Evolutionary conservation across 2,329 filamentous ascomycete species (phyloP).

Genomic region (Claviceps sp.): DNA sequence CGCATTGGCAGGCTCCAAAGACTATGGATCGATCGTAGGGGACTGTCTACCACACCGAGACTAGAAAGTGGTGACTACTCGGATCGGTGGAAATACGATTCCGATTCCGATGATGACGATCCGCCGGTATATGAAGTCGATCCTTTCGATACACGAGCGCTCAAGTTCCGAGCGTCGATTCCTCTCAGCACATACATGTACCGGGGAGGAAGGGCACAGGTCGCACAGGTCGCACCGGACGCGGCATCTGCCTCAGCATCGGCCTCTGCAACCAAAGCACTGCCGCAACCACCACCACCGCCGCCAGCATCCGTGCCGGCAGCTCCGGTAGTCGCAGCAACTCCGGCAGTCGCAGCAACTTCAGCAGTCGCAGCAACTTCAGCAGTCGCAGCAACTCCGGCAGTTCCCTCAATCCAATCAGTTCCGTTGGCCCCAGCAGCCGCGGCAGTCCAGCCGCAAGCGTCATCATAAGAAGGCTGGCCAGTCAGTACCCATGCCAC

Average conservation of each 20-base stretch:
- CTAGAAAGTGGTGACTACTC: slow-evolving; percentile 28
- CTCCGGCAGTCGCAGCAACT: not conserved
- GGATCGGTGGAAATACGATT: slow-evolving; percentile 78
- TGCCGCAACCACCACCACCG: slow-evolving; percentile 6
- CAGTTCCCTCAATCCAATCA: no score
- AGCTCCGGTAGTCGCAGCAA: not conserved
- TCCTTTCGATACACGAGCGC: slow-evolving; percentile 46
- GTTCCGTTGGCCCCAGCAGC: slow-evolving; percentile 5
- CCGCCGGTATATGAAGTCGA: slow-evolving; percentile 63
- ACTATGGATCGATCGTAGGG: slow-evolving; percentile 76
- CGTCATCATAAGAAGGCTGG: slow-evolving; percentile 11
- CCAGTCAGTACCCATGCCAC: not conserved
- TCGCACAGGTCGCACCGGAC: slow-evolving; percentile 19
- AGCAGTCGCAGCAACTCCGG: not conserved
- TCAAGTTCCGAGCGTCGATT: slow-evolving; percentile 48
- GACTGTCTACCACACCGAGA: slow-evolving; percentile 39
- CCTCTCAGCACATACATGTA: slow-evolving; percentile 33
- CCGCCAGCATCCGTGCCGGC: not conserved
- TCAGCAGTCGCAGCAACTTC: not conserved
- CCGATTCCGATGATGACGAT: slow-evolving; percentile 75
- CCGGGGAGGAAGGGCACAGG: slow-evolving; percentile 23
- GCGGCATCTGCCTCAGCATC: slow-evolving; percentile 12
- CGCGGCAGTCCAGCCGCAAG: slow-evolving; percentile 12
- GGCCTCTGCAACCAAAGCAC: slow-evolving; percentile 3
- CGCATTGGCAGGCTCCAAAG: slow-evolving; percentile 75